Base-by-base conservation (phyloP, 2,329 filamentous ascomycete species). In the Hortaea sp. region DNA sequence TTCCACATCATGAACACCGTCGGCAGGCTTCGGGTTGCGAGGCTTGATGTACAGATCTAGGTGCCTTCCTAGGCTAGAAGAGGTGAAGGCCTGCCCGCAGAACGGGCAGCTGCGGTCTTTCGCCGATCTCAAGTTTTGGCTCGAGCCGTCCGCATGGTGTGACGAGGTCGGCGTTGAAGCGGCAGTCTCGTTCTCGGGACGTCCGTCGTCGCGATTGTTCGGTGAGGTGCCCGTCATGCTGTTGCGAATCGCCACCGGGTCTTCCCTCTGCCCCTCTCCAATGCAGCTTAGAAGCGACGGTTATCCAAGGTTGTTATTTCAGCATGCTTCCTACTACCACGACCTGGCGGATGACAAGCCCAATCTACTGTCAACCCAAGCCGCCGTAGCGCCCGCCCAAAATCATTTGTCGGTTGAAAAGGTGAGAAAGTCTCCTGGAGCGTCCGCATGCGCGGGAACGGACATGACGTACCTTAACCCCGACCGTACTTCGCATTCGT, bases 1-100 rank as follows among this genome's bases (percentile, higher is more conserved):
- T 6, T 90, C 86, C 48, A 95, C 86, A 69, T 94, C 76, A 67
- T 97, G 90, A 40, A 95, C 70, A 42, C 89, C 89, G 67, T 97
- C 90, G 5, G 84, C 71, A 1, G 82, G 76, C 66, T 89, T 92
- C 1, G 90, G 88, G 64, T 95, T 95, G 70, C 88, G 94, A 49
- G 88, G 84, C 62, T 88, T 89, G 59, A 95, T 89, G 66, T 94
- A 95, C 35, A 95, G 78, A 64, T 97, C 90, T 55, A 95, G 81
- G 67, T 97, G 90, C 40, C 90, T 84, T 42, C 90, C 90, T 44
- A 97, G 79, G 2, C 88, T 94, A 11, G 88, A 95, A 1, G 89
- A 95, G 11, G 90, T 95, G 63, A 95, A 97, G 5, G 84, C 76
- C 65, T 95, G 88, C 41, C 81, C 76, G 66, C 90, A 97, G 69